Base-by-base conservation (phyloP, 2,329 filamentous ascomycete species). In the Colletotrichum incanum region DNA sequence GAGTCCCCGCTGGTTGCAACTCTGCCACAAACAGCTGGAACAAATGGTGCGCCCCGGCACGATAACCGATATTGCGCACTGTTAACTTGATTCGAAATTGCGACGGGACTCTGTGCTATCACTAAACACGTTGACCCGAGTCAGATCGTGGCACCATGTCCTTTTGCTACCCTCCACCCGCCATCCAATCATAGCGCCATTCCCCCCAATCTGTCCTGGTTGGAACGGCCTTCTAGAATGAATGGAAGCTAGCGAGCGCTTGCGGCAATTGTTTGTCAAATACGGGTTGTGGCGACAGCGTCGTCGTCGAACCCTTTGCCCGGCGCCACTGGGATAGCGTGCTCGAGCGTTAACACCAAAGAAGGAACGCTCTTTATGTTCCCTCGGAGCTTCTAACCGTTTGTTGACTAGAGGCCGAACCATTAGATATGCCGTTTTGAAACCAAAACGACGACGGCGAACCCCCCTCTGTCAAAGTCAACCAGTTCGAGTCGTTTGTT, bases 161-260 rank as follows among this genome's bases (percentile, higher is more conserved):
- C 26, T 34, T 63, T 63, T 34, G 37, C 31, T 56, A 69, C 31
- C 26, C 58, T 28, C 20, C 65, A 41, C 67, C 37, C 41, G 41
- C 64, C 26, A 34, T 60, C 64, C 63, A 67, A 71, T 67, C 56
- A 41, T 20, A 26, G n/a, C 23, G 3, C 34, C 18, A 34, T 6
- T 31, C 18, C n/a, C 34, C 39, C 16, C 45, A 11, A 26, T 23
- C 26, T 39, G 26, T 28, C 50, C 20, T 43, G 50, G 23, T 41
- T 52, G 50, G 41, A n/a, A 56, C n/a, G n/a, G 37, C 58, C 31
- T 67, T 71, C 68, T 56, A 71, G 68, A 67, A 56, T 49, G 41
- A 47, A 37, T 55, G 8, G 31, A 50, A 56, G 31, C 34, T 28
- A 31, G 39, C 50, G 31, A 43, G 20, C 31, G 26, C 20, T 34